These are phyloP conservation scores for Lyophyllum semitale DNA, from an alignment of 768 basidiomycete species.

Conservation along the genomic window DNA sequence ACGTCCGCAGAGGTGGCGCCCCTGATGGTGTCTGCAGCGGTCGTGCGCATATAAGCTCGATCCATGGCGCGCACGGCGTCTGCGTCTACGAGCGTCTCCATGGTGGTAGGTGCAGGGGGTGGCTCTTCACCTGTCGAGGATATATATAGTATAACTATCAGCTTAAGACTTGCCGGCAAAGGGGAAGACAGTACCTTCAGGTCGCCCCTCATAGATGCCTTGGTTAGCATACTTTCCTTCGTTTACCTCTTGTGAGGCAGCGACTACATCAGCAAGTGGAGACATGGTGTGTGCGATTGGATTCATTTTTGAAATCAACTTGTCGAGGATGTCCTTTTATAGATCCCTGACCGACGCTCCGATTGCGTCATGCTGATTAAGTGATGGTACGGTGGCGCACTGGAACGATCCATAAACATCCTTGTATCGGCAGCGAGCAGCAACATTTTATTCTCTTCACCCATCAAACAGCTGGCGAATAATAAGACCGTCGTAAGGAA, in stretches of 20 bases:
- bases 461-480: too few relatives aligned
- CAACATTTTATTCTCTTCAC: too few relatives aligned
- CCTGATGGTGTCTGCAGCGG: background rate
- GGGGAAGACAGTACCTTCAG: background rate
- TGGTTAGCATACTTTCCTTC: background rate
- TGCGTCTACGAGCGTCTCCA: background rate
- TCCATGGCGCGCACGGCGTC: background rate
- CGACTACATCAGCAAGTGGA: conserved; percentile 8
- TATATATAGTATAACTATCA: background rate
- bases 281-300: conserved; percentile 2
- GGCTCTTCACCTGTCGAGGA: background rate
- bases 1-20: conserved; percentile 1
- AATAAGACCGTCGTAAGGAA: too few relatives aligned
- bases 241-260: conserved; percentile 2
- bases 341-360: background rate
- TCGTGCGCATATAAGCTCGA: background rate
- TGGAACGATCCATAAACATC: background rate
- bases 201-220: background rate
- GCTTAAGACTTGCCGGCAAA: background rate
- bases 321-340: background rate
- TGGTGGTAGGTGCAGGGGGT: background rate
- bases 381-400: background rate
- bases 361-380: background rate
- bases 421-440: background rate
- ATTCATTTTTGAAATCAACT: too few relatives aligned